Percentiles rank a stretch among this genome's conserved stretches.
Conservation (phyloP, 2,329 filamentous ascomycete genomes). For the Sporothrix dimorphospora region DNA sequence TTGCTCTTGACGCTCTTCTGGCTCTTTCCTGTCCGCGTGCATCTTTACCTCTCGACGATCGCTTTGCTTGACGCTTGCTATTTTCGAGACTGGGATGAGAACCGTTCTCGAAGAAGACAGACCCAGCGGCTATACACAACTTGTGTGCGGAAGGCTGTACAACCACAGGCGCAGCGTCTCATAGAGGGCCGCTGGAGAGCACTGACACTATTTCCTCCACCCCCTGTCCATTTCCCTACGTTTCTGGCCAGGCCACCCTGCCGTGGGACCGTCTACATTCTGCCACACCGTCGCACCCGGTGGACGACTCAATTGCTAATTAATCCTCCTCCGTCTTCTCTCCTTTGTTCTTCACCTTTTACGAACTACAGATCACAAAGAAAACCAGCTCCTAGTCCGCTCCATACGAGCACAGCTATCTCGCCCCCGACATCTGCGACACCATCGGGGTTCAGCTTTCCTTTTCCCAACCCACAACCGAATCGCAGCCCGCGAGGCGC, state of each 20-base stretch:
- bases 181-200: slow-evolving; percentile 21
- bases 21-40: background rate
- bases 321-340: background rate
- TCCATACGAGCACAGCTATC: slow-evolving; percentile 49
- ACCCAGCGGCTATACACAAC: background rate
- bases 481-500: slow-evolving; percentile 14
- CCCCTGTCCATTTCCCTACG: slow-evolving; percentile 7
- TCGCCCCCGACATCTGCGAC: slow-evolving; percentile 50
- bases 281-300: slow-evolving; percentile 14
- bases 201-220: slow-evolving; percentile 23
- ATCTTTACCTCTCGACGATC: background rate
- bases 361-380: slow-evolving; percentile 49
- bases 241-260: slow-evolving; percentile 31
- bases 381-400: slow-evolving; percentile 54
- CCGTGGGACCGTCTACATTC: slow-evolving; percentile 37
- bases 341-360: background rate
- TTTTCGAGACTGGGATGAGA: background rate
- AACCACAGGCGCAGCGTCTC: slow-evolving; percentile 22
- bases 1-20: slow-evolving; percentile 6
- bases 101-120: slow-evolving; percentile 5
- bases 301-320: slow-evolving; percentile 25
- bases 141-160: slow-evolving; percentile 20
- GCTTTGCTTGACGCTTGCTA: background rate
- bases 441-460: slow-evolving; percentile 45
- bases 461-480: slow-evolving; percentile 34